Conservation (phyloP, 2,329 filamentous ascomycete species). For the Botryosphaeria dothidea region DNA sequence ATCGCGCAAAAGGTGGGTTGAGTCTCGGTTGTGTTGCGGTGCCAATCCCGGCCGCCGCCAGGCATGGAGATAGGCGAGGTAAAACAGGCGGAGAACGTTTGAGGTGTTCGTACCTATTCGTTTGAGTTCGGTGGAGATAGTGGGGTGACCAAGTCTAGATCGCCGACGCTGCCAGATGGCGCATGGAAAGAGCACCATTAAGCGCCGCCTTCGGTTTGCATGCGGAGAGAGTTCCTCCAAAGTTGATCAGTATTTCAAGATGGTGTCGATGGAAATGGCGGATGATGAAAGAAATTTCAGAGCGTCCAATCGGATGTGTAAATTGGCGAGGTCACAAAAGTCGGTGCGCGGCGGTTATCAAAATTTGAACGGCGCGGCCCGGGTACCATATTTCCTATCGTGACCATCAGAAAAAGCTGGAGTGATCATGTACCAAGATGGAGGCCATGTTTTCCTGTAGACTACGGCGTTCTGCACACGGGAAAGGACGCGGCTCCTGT, state of each 20-base stretch:
- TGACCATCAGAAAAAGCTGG: background rate
- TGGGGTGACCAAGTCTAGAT: conserved; percentile 14
- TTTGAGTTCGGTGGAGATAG: conserved; percentile 13
- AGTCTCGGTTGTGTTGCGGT: background rate
- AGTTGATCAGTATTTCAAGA: conserved; percentile 11
- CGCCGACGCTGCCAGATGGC: conserved; percentile 14
- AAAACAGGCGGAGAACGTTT: conserved; percentile 10
- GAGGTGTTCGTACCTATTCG: conserved; percentile 11
- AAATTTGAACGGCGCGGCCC: background rate
- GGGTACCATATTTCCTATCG: background rate
- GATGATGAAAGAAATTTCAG: background rate
- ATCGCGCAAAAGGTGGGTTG: conserved; percentile 11
- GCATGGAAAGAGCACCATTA: conserved; percentile 1
- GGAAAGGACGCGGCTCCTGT: too few species aligned
- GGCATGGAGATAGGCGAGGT: background rate
- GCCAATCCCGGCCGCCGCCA: background rate
- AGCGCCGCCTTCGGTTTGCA: background rate
- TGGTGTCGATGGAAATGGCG: conserved; percentile 1
- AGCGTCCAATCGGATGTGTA: background rate
- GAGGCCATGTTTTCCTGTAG: background rate
- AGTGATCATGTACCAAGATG: background rate
- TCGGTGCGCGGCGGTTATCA: conserved; percentile 6
- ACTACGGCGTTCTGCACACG: too few species aligned
- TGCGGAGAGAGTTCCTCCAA: background rate
- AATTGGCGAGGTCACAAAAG: background rate